A percentile compares a stretch with the other conserved stretches of the same genome.
These are phyloP conservation scores for Hemerocallis citrina DNA, from an alignment of 106 monocot genomes.

Conservation along the genomic window DNA sequence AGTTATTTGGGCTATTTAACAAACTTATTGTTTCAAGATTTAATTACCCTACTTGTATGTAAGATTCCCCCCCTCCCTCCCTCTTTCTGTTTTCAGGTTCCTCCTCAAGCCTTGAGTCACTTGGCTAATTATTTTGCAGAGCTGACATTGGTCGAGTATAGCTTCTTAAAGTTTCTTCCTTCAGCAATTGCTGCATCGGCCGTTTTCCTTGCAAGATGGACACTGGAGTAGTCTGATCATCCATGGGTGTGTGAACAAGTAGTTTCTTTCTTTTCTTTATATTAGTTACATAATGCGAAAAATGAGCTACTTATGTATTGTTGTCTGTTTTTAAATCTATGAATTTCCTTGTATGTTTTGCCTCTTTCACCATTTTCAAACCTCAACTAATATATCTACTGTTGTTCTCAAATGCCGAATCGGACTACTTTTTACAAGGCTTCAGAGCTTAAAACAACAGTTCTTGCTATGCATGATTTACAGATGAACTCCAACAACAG, in stretches of 20 bases:
- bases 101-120: slow-evolving; percentile 34
- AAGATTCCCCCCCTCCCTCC: not conserved
- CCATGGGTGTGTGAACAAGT: slow-evolving; percentile 56
- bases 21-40: too few species aligned
- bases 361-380: not conserved
- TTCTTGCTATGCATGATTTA: slow-evolving; percentile 53
- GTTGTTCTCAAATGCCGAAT: slow-evolving; percentile 33
- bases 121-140: slow-evolving; percentile 85
- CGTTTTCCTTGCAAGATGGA: slow-evolving; percentile 84
- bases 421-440: slow-evolving; percentile 59
- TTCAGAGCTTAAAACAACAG: slow-evolving; percentile 36
- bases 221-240: slow-evolving; percentile 53
- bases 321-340: too few species aligned
- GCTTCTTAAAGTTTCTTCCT: slow-evolving; percentile 68
- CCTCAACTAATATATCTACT: not conserved
- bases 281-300: not conserved
- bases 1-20: too few species aligned
- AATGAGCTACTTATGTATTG: not conserved
- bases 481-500: slow-evolving; percentile 49
- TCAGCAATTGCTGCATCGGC: slow-evolving; percentile 74
- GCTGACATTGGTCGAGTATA: slow-evolving; percentile 76
- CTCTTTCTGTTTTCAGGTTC: slow-evolving; percentile 21
- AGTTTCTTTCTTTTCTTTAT: not conserved
- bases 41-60: not conserved
- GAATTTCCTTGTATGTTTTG: not conserved